phyloP scores from a whole-genome alignment of 495 filamentous ascomycete genomes.

The Annulohypoxylon maeteangense region DNA sequence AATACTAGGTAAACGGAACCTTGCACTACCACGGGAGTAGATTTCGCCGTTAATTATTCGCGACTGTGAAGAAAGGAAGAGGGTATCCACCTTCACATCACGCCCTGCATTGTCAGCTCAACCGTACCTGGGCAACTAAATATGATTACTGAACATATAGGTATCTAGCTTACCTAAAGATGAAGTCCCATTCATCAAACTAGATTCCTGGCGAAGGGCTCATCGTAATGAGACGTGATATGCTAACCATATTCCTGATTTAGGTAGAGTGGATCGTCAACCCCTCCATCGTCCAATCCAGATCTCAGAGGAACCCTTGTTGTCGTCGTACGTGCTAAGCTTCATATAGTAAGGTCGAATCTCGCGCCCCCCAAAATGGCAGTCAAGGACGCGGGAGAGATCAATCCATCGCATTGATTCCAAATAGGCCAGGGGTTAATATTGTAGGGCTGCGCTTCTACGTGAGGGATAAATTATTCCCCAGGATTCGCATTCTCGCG shows the following conservation, averaged over 20 bases:
- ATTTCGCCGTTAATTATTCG: conserved; percentile 3
- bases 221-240: conserved; percentile 22
- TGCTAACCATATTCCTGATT: conserved; percentile 31
- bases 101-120: conserved; percentile 2
- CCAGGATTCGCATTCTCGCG: not conserved
- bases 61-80: not conserved
- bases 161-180: too few relatives aligned
- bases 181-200: not conserved
- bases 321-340: not conserved
- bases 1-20: conserved; percentile 20
- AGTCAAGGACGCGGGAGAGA: not conserved
- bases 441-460: conserved; percentile 12
- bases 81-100: not conserved
- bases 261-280: conserved; percentile 7
- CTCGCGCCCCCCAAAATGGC: not conserved
- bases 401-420: conserved; percentile 9
- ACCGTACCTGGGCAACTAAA: not conserved
- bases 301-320: conserved; percentile 17
- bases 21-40: conserved; percentile 8
- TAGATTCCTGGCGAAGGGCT: conserved; percentile 18
- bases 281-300: conserved; percentile 7
- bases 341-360: not conserved
- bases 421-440: not conserved
- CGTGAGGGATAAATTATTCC: conserved; percentile 2
- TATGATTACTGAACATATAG: not conserved